Base-by-base conservation (phyloP, 2,329 filamentous ascomycete genomes). In the Fusarium pseudograminearum region DNA sequence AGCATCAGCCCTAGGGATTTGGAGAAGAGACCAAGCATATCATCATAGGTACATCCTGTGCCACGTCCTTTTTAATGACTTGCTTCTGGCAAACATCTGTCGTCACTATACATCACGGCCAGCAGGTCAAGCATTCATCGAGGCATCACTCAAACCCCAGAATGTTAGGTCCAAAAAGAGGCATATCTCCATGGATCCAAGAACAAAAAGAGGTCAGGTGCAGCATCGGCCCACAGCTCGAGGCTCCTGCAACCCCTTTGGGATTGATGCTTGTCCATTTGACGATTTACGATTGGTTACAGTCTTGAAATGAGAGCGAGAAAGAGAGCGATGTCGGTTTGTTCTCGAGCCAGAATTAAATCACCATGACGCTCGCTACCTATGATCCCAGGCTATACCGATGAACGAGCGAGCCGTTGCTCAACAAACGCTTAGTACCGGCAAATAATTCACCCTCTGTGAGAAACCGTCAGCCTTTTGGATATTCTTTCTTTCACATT, bases 201-300 rank as follows among this genome's bases (percentile, higher is more conserved):
- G 71, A 61, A 55, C 65, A 30, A 33, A 46, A 58, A 50, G 56
- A 67, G 71, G 73, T 75, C 73, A 75, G 71, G 73, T 74, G 73
- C 67, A 69, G 46, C 55, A 30, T 28, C 31, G 73, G 70, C 72
- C 73, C 73, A 75, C 72, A 73, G 54, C 52, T 60, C 41, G 72
- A 60, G 41, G 63, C 56, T 66, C 45, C 64, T 73, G 70, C 73
- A 73, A 73, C 70, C 72, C 70, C 65, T 57, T 66, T 70, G 59
- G 48, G 66, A 22, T 44, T 57, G 44, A 70, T 73, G 65, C 68
- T 66, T 62, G 66, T 71, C 58, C 46, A 47, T 62, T 75, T 65
- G 45, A 31, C 40, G 45, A 55, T 38, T 34, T 61, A 46, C 64
- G 41, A 69, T 73, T 73, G 58, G 70, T 38, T 67, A 48, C 28